Evolutionary conservation across 306 rosid genomes (phyloP).

Genomic region (Glycyrrhiza uralensis): DNA sequence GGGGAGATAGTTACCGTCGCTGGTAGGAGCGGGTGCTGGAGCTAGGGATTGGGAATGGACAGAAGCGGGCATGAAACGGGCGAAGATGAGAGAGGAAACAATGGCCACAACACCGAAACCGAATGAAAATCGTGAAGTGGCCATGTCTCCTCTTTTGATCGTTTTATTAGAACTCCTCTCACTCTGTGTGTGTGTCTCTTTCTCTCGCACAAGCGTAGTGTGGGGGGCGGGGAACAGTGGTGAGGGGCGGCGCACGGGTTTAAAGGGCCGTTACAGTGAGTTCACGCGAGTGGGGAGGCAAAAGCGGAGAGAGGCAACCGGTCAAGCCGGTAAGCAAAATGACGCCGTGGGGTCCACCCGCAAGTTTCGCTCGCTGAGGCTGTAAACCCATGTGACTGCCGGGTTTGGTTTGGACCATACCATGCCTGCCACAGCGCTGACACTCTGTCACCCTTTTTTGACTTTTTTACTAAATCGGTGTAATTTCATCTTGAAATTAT

Average conservation of each 20-base stretch:
- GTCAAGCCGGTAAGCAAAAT: constrained; percentile 35
- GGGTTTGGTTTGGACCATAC: constrained; percentile 10
- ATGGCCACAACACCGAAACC: constrained; percentile 34
- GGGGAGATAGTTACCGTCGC: constrained; percentile 45
- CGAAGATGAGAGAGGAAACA: constrained; percentile 32
- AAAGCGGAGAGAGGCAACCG: constrained; percentile 32
- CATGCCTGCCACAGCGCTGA: constrained; percentile 1
- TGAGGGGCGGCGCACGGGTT: not conserved
- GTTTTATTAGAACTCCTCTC: no score
- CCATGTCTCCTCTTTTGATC: no score
- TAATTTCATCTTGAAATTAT: no score
- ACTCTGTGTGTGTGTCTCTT: no score
- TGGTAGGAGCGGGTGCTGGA: constrained; percentile 58
- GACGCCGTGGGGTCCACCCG: constrained; percentile 36
- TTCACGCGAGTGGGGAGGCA: not conserved
- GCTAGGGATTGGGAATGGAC: constrained; percentile 42
- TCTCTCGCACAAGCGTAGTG: not conserved
- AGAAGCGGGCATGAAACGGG: constrained; percentile 37
- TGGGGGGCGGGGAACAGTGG: not conserved
- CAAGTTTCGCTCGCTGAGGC: constrained; percentile 1
- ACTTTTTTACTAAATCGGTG: no score
- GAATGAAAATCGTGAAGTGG: constrained; percentile 28
- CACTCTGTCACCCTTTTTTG: constrained; percentile 27
- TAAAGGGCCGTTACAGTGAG: not conserved
- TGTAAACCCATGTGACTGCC: constrained; percentile 41